Evolutionary conservation across 805 yeast genomes (phyloP).

Genomic region (Candida chauliodis): DNA sequence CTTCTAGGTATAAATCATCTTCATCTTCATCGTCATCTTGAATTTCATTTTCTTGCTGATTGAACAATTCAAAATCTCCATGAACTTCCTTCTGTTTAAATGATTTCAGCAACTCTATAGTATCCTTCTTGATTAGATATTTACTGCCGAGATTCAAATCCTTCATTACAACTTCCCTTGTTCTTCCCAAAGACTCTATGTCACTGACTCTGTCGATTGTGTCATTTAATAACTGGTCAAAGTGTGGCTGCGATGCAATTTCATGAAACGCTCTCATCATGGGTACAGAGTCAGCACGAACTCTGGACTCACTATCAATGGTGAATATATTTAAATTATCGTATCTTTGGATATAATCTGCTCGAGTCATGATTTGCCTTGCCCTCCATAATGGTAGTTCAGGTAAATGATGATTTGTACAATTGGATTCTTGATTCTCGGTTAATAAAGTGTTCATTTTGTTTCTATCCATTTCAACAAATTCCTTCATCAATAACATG

Average conservation of each 20-base stretch:
- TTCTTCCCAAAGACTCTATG: slow-evolving; percentile 74
- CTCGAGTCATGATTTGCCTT: slow-evolving; percentile 78
- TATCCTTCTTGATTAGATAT: slow-evolving; percentile 28
- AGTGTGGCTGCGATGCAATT: slow-evolving; percentile 67
- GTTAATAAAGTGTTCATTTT: slow-evolving; percentile 25
- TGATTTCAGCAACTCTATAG: slow-evolving; percentile 15
- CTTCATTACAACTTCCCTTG: slow-evolving; percentile 70
- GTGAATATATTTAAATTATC: slow-evolving; percentile 79
- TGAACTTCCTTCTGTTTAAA: slow-evolving; percentile 17
- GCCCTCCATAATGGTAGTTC: slow-evolving; percentile 81
- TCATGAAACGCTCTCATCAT: slow-evolving; percentile 90
- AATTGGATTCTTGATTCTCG: slow-evolving; percentile 11
- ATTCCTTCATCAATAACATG: slow-evolving; percentile 65
- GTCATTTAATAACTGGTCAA: slow-evolving; percentile 60
- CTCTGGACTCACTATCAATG: slow-evolving; percentile 67
- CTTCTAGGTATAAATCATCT: slow-evolving; percentile 55
- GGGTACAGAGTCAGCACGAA: slow-evolving; percentile 78
- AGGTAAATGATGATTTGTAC: slow-evolving; percentile 55
- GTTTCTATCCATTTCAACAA: slow-evolving; percentile 63
- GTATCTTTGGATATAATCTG: slow-evolving; percentile 71
- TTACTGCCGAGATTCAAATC: slow-evolving; percentile 56
- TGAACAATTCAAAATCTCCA: slow-evolving; percentile 17
- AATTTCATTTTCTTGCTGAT: slow-evolving; percentile 17
- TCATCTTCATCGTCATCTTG: slow-evolving; percentile 21
- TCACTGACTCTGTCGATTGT: slow-evolving; percentile 67